Percentiles rank a stretch among this genome's conserved stretches.
Conservation (phyloP, 345 rosid genomes). For the Cardiospermum halicacabum region DNA sequence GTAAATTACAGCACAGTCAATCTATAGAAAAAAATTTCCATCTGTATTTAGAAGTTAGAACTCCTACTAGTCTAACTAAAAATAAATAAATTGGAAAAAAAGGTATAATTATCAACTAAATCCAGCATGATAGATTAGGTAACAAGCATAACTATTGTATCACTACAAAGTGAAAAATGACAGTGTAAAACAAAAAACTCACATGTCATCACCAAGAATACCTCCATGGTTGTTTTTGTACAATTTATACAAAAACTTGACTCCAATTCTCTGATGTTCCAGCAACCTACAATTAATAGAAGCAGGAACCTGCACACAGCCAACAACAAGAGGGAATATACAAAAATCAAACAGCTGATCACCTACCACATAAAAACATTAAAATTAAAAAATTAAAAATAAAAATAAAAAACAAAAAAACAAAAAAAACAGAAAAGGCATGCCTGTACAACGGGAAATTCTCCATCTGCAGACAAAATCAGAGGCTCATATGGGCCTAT, state of each 20-base stretch:
- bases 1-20: background rate
- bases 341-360: background rate
- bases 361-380: background rate
- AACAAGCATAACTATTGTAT: background rate
- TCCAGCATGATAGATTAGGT: background rate
- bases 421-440: background rate
- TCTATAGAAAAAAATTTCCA: too few species aligned
- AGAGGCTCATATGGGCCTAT: slow-evolving; percentile 83
- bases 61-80: background rate
- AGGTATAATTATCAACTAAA: background rate
- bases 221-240: slow-evolving; percentile 85
- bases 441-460: slow-evolving; percentile 62
- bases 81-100: background rate
- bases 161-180: background rate
- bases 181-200: slow-evolving; percentile 24
- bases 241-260: slow-evolving; percentile 62
- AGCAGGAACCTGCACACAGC: slow-evolving; percentile 81
- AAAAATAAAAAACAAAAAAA: background rate
- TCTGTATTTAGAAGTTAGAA: too few species aligned
- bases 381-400: too few species aligned
- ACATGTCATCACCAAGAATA: slow-evolving; percentile 97
- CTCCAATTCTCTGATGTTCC: slow-evolving; percentile 85
- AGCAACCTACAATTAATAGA: slow-evolving; percentile 87
- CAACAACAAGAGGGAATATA: too few species aligned
- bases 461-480: slow-evolving; percentile 51